Evolutionary conservation across 192 early-diverging fungal genomes (phyloP).

Genomic region (Allomyces javanicus): DNA sequence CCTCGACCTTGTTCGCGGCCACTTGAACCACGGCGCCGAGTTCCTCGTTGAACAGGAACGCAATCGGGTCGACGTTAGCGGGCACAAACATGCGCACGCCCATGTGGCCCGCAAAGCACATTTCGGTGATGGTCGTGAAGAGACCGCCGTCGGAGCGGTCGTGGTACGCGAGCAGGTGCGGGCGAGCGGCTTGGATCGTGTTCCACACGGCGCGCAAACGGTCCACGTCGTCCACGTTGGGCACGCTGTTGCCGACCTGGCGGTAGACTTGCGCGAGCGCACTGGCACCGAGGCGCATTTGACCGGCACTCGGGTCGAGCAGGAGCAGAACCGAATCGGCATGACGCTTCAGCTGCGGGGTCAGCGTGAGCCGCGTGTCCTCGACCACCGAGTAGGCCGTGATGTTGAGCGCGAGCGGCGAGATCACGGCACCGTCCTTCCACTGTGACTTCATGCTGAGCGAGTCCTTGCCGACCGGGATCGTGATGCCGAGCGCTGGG

Average conservation of each 20-base stretch:
- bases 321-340: slow-evolving; percentile 50
- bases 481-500: slow-evolving; percentile 72
- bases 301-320: slow-evolving; percentile 65
- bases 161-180: slow-evolving; percentile 73
- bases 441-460: slow-evolving; percentile 99
- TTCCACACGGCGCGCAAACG: slow-evolving; percentile 62
- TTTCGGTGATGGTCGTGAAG: slow-evolving; percentile 77
- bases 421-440: slow-evolving; percentile 50
- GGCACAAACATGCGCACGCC: slow-evolving; percentile 43
- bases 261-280: slow-evolving; percentile 88
- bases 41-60: slow-evolving; percentile 82
- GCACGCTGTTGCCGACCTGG: slow-evolving; percentile 45
- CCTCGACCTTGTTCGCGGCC: slow-evolving; percentile 27
- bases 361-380: slow-evolving; percentile 67
- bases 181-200: slow-evolving; percentile 34
- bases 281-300: slow-evolving; percentile 79
- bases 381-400: slow-evolving; percentile 82
- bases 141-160: slow-evolving; percentile 97
- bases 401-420: slow-evolving; percentile 79
- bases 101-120: slow-evolving; percentile 88
- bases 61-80: slow-evolving; percentile 19
- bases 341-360: slow-evolving; percentile 55
- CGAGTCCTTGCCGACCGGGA: slow-evolving; percentile 98
- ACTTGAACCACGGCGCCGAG: slow-evolving; percentile 93
- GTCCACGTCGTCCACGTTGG: slow-evolving; percentile 65